Percentiles rank a stretch among this genome's conserved stretches.
phyloP scores from a whole-genome alignment of 1,284 basidiomycete genomes.

The Rhodotorula sp. region DNA sequence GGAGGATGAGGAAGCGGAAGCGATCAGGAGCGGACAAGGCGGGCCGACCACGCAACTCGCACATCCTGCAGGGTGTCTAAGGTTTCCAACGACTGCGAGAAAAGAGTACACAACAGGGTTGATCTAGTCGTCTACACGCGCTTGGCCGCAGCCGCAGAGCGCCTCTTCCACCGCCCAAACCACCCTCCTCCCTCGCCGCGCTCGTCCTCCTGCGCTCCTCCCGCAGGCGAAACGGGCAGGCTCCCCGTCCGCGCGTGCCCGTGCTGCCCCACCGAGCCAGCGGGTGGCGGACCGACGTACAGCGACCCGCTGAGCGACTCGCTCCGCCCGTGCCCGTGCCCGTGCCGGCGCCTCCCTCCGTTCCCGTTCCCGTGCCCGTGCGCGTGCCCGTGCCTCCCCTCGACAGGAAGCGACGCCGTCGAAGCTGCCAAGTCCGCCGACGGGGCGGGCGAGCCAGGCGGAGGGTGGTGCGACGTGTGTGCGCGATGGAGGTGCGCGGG shows the following conservation, averaged over 20 bases:
- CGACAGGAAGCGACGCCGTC: not conserved
- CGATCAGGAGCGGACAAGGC: too few species aligned
- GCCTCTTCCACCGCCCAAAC: not conserved
- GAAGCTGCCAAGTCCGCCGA: not conserved
- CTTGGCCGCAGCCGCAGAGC: too few species aligned
- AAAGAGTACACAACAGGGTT: too few species aligned
- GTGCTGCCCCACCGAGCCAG: not conserved
- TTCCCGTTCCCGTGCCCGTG: not conserved
- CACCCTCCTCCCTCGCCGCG: not conserved
- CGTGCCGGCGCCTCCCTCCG: too few species aligned
- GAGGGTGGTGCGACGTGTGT: not conserved
- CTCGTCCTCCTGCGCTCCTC: not conserved
- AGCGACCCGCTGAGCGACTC: conserved; percentile 6
- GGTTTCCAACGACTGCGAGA: too few species aligned
- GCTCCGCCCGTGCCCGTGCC: not conserved
- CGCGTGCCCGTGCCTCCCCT: not conserved
- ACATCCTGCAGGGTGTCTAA: too few species aligned
- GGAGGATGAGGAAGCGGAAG: too few species aligned
- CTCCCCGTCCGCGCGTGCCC: not conserved
- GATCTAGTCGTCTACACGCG: too few species aligned
- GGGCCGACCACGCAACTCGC: too few species aligned
- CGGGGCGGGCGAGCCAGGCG: not conserved
- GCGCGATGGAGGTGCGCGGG: conserved; percentile 8
- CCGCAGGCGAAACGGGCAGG: not conserved
- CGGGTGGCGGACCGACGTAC: conserved; percentile 13